Percentiles rank a stretch among this genome's conserved stretches.
Evolutionary conservation across 495 filamentous ascomycete species (phyloP).

Genomic region (Elasticomyces elasticus): DNA sequence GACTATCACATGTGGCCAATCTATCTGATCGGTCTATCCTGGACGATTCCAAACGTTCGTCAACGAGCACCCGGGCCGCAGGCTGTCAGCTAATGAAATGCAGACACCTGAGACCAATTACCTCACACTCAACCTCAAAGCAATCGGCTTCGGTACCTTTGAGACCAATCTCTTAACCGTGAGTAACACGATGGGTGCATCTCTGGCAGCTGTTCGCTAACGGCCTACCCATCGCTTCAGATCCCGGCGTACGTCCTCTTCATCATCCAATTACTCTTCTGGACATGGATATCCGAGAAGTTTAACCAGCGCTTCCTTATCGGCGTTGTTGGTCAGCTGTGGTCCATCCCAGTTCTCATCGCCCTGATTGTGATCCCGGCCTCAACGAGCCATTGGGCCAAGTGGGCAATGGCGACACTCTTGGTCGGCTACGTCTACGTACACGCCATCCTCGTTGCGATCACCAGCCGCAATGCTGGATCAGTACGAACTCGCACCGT

Average conservation of each 20-base stretch:
- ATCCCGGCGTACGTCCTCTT: conserved; percentile 33
- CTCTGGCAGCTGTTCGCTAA: too few species aligned
- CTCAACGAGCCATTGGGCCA: conserved; percentile 33
- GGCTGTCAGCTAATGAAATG: too few species aligned
- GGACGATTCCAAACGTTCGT: conserved; percentile 44
- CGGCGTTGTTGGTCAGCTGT: conserved; percentile 38
- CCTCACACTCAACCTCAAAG: conserved; percentile 34
- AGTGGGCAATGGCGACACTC: conserved; percentile 35
- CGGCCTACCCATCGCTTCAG: too few species aligned
- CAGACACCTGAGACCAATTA: conserved; percentile 35
- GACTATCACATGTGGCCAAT: conserved; percentile 54
- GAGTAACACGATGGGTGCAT: too few species aligned
- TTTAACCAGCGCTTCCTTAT: conserved; percentile 40
- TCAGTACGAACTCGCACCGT: not conserved
- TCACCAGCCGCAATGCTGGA: not conserved
- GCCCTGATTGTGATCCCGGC: conserved; percentile 34
- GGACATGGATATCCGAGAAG: conserved; percentile 36
- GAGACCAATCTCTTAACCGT: conserved; percentile 22
- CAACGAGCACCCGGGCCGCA: too few species aligned
- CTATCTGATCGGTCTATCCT: conserved; percentile 39
- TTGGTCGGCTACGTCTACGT: too few species aligned
- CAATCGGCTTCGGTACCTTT: conserved; percentile 39
- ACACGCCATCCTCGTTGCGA: too few species aligned
- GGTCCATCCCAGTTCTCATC: conserved; percentile 39
- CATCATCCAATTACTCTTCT: conserved; percentile 36